Evolutionary conservation across 768 basidiomycete species (phyloP).

Genomic region (Chalciporus pseudorubinellus): DNA sequence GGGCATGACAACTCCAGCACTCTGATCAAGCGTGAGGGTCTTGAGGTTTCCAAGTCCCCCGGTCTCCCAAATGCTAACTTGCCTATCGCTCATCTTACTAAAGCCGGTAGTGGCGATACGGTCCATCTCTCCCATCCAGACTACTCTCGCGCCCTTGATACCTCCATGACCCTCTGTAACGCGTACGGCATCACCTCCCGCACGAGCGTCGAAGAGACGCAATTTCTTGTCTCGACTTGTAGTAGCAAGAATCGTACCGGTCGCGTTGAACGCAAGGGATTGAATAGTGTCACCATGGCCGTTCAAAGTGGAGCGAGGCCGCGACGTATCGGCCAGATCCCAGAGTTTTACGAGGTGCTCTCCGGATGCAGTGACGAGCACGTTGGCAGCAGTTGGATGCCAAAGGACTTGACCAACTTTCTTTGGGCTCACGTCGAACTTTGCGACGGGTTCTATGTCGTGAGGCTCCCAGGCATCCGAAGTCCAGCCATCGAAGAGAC

Average conservation of each 20-base stretch:
- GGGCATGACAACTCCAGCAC: conserved; percentile 93
- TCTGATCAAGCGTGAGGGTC: conserved; percentile 80
- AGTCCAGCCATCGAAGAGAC: conserved; percentile 80
- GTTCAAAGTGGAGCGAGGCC: conserved; percentile 54
- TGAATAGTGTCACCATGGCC: conserved; percentile 91
- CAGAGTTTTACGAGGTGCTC: conserved; percentile 90
- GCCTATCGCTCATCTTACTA: conserved; percentile 94
- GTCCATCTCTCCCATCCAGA: conserved; percentile 89
- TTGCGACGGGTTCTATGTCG: conserved; percentile 84
- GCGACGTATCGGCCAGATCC: conserved; percentile 79
- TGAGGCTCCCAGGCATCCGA: conserved; percentile 75
- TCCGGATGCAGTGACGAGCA: conserved; percentile 77
- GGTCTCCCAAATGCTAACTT: conserved; percentile 88
- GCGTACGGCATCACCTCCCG: conserved; percentile 78
- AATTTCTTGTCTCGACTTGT: conserved; percentile 93
- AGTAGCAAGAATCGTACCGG: conserved; percentile 80
- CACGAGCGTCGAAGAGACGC: conserved; percentile 86
- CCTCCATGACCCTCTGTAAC: conserved; percentile 86
- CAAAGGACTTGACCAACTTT: conserved; percentile 94
- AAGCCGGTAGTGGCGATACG: conserved; percentile 94
- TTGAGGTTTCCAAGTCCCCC: conserved; percentile 72
- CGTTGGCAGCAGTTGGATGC: conserved; percentile 86
- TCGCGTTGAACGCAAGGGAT: conserved; percentile 74
- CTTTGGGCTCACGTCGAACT: conserved; percentile 74
- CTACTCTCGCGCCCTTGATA: conserved; percentile 86